Conservation (phyloP, 139 green algal species). For the Auxenochlorella protothecoides region DNA sequence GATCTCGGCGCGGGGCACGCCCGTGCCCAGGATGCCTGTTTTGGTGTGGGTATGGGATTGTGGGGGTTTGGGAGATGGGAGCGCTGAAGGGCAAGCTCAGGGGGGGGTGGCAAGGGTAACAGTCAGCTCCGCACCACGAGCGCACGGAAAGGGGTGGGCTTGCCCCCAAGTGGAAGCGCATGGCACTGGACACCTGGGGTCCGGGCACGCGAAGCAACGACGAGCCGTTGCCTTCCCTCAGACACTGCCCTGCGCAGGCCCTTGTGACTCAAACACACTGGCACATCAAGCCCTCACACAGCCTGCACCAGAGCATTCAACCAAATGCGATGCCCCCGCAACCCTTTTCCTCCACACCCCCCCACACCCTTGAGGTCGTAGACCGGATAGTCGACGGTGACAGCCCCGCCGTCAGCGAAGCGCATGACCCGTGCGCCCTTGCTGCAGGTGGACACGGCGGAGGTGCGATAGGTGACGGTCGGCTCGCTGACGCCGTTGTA, state of each 20-base stretch:
- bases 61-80: not conserved
- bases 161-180: no score
- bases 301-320: no score
- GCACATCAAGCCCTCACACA: no score
- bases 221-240: no score
- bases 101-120: no score
- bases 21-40: conserved; percentile 34
- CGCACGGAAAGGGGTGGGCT: no score
- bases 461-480: conserved; percentile 50
- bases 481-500: conserved; percentile 64
- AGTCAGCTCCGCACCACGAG: no score
- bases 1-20: conserved; percentile 36
- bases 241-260: no score
- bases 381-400: conserved; percentile 52
- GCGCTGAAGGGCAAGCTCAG: conserved; percentile 13
- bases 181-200: no score
- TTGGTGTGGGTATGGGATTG: not conserved
- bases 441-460: conserved; percentile 61
- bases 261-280: no score
- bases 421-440: conserved; percentile 47
- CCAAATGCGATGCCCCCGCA: no score
- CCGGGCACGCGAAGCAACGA: no score
- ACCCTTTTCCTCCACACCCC: not conserved
- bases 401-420: conserved; percentile 54
- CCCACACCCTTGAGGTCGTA: conserved; percentile 47